Percentiles rank a stretch among this genome's conserved stretches.
Conservation (phyloP, 495 filamentous ascomycete species). For the Cercophora newfieldiana region DNA sequence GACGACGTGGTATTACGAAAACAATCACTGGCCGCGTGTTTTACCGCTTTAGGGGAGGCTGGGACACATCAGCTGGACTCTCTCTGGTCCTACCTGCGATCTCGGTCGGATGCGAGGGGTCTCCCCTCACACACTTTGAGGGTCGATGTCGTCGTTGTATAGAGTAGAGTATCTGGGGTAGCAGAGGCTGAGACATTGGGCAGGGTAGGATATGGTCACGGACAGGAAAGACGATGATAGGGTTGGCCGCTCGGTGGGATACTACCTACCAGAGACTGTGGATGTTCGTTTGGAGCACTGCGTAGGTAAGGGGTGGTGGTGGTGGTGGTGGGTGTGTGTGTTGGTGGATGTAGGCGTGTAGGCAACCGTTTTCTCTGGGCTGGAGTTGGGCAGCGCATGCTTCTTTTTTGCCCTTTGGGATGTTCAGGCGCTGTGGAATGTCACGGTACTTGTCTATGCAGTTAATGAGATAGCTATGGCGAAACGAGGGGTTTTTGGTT, state of each 20-base stretch:
- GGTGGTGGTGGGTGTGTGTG: neutral
- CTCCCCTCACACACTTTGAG: neutral
- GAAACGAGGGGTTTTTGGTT: conserved; percentile 6
- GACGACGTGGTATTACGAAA: neutral
- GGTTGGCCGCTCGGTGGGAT: too few relatives aligned
- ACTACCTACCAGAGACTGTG: too few relatives aligned
- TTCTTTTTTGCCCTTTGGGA: neutral
- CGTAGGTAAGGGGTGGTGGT: neutral
- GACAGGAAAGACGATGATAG: neutral
- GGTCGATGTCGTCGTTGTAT: neutral
- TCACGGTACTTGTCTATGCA: conserved; percentile 19
- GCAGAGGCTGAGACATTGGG: neutral
- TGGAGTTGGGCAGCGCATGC: conserved; percentile 5
- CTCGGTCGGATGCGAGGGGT: neutral
- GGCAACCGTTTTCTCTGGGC: neutral
- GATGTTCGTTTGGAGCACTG: too few relatives aligned
- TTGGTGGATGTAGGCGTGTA: neutral
- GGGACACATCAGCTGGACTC: conserved; percentile 11
- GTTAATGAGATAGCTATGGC: conserved; percentile 16
- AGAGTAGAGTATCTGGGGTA: neutral
- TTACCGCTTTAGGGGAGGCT: conserved; percentile 7
- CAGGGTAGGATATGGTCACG: neutral
- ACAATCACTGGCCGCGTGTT: conserved; percentile 5
- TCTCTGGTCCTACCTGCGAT: neutral
- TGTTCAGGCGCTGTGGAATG: neutral